Evolutionary conservation across 352 stramenopile species (phyloP).

Genomic region (Phytopythium vexans): DNA sequence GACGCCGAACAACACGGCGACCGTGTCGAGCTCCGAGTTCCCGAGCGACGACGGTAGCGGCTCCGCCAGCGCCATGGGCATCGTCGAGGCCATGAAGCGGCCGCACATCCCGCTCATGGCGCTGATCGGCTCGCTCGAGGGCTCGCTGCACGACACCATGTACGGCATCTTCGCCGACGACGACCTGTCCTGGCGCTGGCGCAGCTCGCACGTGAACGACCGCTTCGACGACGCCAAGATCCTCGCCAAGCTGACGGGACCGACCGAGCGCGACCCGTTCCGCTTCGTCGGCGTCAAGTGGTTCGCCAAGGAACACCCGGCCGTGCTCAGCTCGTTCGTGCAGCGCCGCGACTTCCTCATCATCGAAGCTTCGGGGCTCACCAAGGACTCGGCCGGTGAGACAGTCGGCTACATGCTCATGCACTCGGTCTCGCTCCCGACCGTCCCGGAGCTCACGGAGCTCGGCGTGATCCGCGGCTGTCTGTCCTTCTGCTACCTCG

Average conservation of each 20-base stretch:
- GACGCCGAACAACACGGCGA: not conserved
- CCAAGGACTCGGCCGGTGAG: constrained; percentile 27
- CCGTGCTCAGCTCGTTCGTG: constrained; percentile 32
- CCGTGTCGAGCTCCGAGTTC: not conserved
- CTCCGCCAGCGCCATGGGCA: constrained; percentile 1
- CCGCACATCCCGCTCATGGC: constrained; percentile 34
- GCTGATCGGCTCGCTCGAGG: constrained; percentile 37
- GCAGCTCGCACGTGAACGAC: constrained; percentile 46
- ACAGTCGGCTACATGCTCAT: constrained; percentile 44
- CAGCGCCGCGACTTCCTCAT: constrained; percentile 52
- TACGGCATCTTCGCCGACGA: constrained; percentile 44
- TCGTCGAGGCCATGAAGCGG: constrained; percentile 23
- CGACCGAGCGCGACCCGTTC: constrained; percentile 32
- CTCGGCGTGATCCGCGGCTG: constrained; percentile 38
- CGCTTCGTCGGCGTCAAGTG: constrained; percentile 53
- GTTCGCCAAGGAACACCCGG: constrained; percentile 49
- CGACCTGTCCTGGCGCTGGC: constrained; percentile 37
- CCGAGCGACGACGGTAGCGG: not conserved
- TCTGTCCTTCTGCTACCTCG: constrained; percentile 51
- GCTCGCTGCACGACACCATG: constrained; percentile 46
- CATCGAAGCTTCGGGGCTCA: constrained; percentile 37
- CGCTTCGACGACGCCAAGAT: constrained; percentile 43
- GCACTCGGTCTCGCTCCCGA: constrained; percentile 42
- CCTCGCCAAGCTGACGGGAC: constrained; percentile 29
- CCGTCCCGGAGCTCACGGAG: constrained; percentile 34